Percentiles rank a stretch among this genome's conserved stretches.
These are phyloP conservation scores for Coemansia sp. DNA, from an alignment of 192 early-diverging fungal species.

Conservation along the genomic window DNA sequence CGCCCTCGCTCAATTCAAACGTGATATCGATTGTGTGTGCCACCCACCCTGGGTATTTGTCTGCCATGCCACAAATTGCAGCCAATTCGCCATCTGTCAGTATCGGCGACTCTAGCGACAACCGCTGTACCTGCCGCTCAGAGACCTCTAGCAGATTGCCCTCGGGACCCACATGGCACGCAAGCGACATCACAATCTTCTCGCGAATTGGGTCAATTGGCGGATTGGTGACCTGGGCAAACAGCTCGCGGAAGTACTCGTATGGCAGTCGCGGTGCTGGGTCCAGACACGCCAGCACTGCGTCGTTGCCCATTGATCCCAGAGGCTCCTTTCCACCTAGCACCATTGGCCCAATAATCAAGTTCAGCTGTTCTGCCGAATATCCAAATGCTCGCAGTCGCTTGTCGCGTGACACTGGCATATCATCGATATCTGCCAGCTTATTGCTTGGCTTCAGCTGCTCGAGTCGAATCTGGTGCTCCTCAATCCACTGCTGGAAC, in stretches of 20 bases:
- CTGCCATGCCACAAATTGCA: slow-evolving; percentile 71
- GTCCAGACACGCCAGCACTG: slow-evolving; percentile 90
- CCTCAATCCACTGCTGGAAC: slow-evolving; percentile 83
- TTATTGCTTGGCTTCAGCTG: slow-evolving; percentile 52
- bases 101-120: slow-evolving; percentile 84
- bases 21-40: slow-evolving; percentile 78
- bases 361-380: slow-evolving; percentile 89
- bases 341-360: slow-evolving; percentile 89
- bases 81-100: slow-evolving; percentile 80
- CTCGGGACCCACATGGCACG: slow-evolving; percentile 91
- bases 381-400: slow-evolving; percentile 86
- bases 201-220: slow-evolving; percentile 99
- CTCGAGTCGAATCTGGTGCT: slow-evolving; percentile 75
- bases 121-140: slow-evolving; percentile 72
- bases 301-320: slow-evolving; percentile 98
- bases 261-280: slow-evolving; percentile 84
- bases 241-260: slow-evolving; percentile 97
- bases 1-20: slow-evolving; percentile 71
- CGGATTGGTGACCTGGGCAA: slow-evolving; percentile 98
- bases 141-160: slow-evolving; percentile 91
- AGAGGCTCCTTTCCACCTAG: slow-evolving; percentile 91
- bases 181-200: slow-evolving; percentile 95
- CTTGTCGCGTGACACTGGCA: slow-evolving; percentile 69
- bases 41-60: slow-evolving; percentile 70
- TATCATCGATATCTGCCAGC: slow-evolving; percentile 58